Percentiles rank a stretch among this genome's conserved stretches.
Conservation (phyloP, 441 rosid species). For the Kokia cookei region DNA sequence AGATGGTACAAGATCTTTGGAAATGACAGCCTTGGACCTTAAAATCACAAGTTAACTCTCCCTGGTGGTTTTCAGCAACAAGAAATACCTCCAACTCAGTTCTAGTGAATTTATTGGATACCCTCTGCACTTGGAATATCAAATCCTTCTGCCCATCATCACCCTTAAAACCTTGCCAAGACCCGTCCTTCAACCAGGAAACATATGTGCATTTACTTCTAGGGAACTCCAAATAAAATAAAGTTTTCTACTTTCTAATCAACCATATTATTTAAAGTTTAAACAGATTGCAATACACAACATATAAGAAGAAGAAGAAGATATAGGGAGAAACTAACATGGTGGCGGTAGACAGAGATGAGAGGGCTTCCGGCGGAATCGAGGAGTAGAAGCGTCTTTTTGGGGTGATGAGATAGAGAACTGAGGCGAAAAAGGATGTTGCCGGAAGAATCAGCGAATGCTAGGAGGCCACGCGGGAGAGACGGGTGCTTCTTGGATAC, state of each 20-base stretch:
- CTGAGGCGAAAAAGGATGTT: slow-evolving; percentile 33
- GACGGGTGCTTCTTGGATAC: slow-evolving; percentile 58
- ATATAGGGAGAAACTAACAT: slow-evolving; percentile 28
- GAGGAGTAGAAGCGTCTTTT: slow-evolving; percentile 21
- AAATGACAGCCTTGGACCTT: slow-evolving; percentile 60
- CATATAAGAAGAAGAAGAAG: too few relatives aligned
- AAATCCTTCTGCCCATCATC: slow-evolving; percentile 32
- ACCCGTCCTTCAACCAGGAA: slow-evolving; percentile 43
- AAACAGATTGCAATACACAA: not conserved
- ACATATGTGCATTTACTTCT: not conserved
- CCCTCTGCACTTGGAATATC: slow-evolving; percentile 48
- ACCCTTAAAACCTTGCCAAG: slow-evolving; percentile 60
- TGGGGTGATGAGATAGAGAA: not conserved
- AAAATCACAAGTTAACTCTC: slow-evolving; percentile 28
- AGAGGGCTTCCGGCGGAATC: slow-evolving; percentile 47
- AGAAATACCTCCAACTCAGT: slow-evolving; percentile 54
- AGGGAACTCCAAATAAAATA: not conserved
- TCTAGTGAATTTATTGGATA: slow-evolving; percentile 32
- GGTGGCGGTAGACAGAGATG: slow-evolving; percentile 35
- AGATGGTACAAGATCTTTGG: slow-evolving; percentile 74
- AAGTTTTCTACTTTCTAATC: not conserved
- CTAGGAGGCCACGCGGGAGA: slow-evolving; percentile 44
- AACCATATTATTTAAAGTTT: not conserved
- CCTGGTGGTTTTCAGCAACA: slow-evolving; percentile 17
- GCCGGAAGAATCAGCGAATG: slow-evolving; percentile 60